A percentile compares a stretch with the other conserved stretches of the same genome.
Conservation (phyloP, 495 filamentous ascomycete species). For the Aspergillus heteromorphus region DNA sequence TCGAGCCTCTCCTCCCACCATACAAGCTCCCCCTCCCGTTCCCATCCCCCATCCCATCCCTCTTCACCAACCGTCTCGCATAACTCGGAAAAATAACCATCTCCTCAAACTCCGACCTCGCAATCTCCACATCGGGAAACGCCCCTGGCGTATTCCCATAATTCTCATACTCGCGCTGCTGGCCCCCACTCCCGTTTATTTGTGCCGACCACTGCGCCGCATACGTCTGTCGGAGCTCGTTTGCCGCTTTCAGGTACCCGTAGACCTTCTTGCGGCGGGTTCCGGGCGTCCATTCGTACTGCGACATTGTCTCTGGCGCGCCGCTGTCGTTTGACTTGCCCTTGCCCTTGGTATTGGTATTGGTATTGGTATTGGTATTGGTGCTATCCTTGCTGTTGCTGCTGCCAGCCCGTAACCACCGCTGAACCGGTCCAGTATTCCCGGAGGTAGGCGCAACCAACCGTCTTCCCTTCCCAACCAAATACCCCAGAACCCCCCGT, state of each 20-base stretch:
- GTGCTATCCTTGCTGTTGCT: no score
- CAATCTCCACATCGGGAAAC: constrained; percentile 77
- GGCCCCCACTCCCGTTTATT: constrained; percentile 39
- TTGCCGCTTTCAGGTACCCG: constrained; percentile 81
- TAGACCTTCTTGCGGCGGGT: constrained; percentile 72
- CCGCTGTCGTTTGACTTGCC: no score
- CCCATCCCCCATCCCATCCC: no score
- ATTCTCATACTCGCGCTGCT: constrained; percentile 47
- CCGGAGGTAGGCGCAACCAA: constrained; percentile 19
- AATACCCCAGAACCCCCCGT: constrained; percentile 44
- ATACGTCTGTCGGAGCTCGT: constrained; percentile 86
- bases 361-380: no score
- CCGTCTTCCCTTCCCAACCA: constrained; percentile 44
- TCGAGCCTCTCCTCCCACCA: constrained; percentile 23
- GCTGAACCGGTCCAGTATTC: background rate
- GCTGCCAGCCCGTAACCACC: background rate
- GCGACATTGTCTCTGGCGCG: constrained; percentile 45
- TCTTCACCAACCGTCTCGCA: constrained; percentile 55
- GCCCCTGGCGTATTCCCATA: constrained; percentile 62
- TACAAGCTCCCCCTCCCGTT: constrained; percentile 19
- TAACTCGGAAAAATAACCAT: constrained; percentile 94
- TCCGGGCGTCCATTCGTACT: constrained; percentile 43
- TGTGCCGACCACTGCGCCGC: constrained; percentile 48
- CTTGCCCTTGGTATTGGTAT: no score
- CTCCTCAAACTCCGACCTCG: constrained; percentile 76